Evolutionary conservation across 495 filamentous ascomycete species (phyloP).

Genomic region (Hypoxylon perforatum): DNA sequence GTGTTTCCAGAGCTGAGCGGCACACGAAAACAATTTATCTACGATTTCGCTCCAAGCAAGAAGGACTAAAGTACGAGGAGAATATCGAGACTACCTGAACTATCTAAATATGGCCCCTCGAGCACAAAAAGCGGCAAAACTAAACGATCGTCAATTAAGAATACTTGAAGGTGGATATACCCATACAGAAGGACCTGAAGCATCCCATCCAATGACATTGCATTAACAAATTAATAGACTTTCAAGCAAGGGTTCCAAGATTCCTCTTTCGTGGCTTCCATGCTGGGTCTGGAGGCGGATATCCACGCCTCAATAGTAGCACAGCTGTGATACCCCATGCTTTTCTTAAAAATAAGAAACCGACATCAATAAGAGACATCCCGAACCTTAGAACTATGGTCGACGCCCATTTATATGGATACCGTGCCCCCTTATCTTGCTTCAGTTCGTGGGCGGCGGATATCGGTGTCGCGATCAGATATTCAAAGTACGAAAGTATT

Average conservation of each 20-base stretch:
- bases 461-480: not conserved
- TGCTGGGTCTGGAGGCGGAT: conserved; percentile 10
- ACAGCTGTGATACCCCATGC: conserved; percentile 18
- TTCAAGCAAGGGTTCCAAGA: conserved; percentile 4
- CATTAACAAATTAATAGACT: conserved; percentile 7
- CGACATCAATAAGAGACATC: conserved; percentile 19
- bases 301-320: conserved; percentile 11
- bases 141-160: not conserved
- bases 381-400: not conserved
- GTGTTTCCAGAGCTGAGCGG: no score
- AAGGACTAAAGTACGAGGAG: no score
- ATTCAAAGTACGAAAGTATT: not conserved
- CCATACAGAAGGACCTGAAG: not conserved
- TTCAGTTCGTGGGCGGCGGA: conserved; percentile 31
- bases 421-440: not conserved
- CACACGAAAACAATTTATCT: no score
- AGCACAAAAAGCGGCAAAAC: no score
- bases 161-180: conserved; percentile 19
- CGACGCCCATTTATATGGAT: not conserved
- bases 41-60: no score
- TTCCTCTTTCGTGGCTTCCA: conserved; percentile 26
- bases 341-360: conserved; percentile 2
- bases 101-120: no score
- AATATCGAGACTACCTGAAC: no score
- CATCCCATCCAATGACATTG: not conserved